Evolutionary conservation across 805 yeast species (phyloP).

Genomic region (Hyphopichia homilentoma): DNA sequence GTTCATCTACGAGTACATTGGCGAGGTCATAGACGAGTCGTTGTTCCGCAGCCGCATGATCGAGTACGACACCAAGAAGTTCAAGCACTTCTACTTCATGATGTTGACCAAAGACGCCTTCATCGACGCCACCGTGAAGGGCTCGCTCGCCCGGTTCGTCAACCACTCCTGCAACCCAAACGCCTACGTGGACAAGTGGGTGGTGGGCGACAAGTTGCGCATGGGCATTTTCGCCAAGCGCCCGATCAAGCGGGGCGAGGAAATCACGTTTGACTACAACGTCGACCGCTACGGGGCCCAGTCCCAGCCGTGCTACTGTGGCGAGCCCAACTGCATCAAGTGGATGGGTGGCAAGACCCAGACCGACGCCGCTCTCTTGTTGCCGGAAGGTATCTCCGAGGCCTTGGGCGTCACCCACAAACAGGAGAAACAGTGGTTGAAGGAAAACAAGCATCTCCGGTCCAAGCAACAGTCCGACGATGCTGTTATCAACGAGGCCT

Average conservation of each 20-base stretch:
- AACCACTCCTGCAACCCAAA: constrained; percentile 96
- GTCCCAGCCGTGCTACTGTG: constrained; percentile 93
- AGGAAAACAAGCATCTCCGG: constrained; percentile 49
- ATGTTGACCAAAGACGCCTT: constrained; percentile 91
- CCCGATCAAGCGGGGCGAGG: constrained; percentile 72
- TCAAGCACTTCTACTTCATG: constrained; percentile 91
- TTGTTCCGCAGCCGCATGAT: constrained; percentile 73
- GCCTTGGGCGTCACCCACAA: constrained; percentile 74
- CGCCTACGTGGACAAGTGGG: constrained; percentile 96
- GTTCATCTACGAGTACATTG: constrained; percentile 90
- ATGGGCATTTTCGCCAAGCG: constrained; percentile 95
- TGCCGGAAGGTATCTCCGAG: constrained; percentile 80
- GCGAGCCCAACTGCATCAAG: constrained; percentile 87
- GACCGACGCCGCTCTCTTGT: constrained; percentile 79
- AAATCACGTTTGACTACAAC: constrained; percentile 86
- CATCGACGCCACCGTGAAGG: constrained; percentile 90
- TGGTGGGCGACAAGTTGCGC: constrained; percentile 79
- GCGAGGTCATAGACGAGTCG: constrained; percentile 84
- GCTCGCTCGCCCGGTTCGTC: constrained; percentile 85
- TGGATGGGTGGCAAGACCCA: constrained; percentile 96
- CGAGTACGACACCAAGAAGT: constrained; percentile 62
- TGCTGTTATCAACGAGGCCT: constrained; percentile 58
- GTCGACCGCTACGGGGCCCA: constrained; percentile 96
- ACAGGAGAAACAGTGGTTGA: constrained; percentile 70
- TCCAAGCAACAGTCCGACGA: constrained; percentile 51